Evolutionary conservation across 2,329 filamentous ascomycete genomes (phyloP), one percentile per base, ranked within the genome.

Genomic region (Talaromyces sp.): DNA sequence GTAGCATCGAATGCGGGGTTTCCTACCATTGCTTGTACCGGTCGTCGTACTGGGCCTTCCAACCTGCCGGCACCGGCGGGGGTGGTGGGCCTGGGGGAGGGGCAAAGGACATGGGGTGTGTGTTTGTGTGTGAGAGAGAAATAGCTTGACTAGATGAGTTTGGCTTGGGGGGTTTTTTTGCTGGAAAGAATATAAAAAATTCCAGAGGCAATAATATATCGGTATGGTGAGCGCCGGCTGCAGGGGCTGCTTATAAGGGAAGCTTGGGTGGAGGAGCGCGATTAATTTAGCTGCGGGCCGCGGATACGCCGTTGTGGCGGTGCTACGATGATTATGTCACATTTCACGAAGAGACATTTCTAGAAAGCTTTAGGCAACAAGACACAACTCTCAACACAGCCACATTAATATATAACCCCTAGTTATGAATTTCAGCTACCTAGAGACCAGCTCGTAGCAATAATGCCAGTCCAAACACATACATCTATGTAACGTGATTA

Each of bases 31-130:
- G 89, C 70, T 89, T 89, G 80, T 96, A 96, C 71, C 95, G 87
- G 0, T 89, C 87, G 75, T 96, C 95, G 85, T 88, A 96, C 66
- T 91, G 85, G 10, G 89, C 89, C 71, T 90, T 87, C 90, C 91
- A 97, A 69, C 92, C 92, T 69, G 90, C 89, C 2, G 91, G 92
- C 4, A 87, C 80, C 60, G 78, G 78, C 14, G 84, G 85, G 14
- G 85, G 85, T 31, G 86, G 86, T 51, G 84, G 84, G 18, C 78
- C 78, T 3, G 76, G 65, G 56, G 79, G 79, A 61, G 78, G 76
- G 53, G 74, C 72, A 64, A 72, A 80, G 54, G 75, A 75, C 73
- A 75, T 76, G 31, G 14, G 44, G 7, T 23, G 23, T 23, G 23
- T 23, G 10, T 2, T n/a, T 7, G n/a, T 50, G 18, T 50, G 30